Evolutionary conservation across 106 monocot species (phyloP).

Genomic region (Platanthera zijinensis): DNA sequence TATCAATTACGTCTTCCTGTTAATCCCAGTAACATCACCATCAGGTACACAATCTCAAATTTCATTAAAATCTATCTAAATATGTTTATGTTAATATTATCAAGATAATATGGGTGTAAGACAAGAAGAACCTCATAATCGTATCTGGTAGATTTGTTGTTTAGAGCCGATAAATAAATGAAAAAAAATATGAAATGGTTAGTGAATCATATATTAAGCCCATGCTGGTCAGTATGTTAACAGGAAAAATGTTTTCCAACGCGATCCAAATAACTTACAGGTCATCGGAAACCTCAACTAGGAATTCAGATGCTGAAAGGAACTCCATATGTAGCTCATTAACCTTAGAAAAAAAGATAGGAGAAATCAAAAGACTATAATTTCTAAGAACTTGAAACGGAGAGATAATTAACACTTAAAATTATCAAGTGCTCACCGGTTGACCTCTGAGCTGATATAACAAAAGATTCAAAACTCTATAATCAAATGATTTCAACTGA

Average conservation of each 20-base stretch:
- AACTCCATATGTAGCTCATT: slow-evolving; percentile 93
- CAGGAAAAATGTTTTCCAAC: neutral
- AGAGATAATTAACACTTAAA: neutral
- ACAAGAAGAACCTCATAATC: slow-evolving; percentile 73
- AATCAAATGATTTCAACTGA: slow-evolving; percentile 74
- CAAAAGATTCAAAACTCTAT: slow-evolving; percentile 66
- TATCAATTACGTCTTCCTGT: slow-evolving; percentile 83
- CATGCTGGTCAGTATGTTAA: neutral
- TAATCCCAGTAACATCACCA: slow-evolving; percentile 3
- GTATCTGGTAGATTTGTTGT: slow-evolving; percentile 36
- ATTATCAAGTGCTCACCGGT: slow-evolving; percentile 32
- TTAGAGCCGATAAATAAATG: neutral
- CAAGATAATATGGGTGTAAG: neutral
- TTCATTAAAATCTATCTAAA: neutral
- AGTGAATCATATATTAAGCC: neutral
- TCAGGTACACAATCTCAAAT: neutral
- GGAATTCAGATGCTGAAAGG: slow-evolving; percentile 72
- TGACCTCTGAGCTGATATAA: slow-evolving; percentile 53
- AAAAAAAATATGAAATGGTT: neutral
- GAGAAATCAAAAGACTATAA: no score
- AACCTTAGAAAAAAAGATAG: slow-evolving; percentile 31
- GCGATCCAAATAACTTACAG: slow-evolving; percentile 46
- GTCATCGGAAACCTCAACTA: slow-evolving; percentile 93
- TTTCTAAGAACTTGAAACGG: no score
- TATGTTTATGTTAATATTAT: neutral